A percentile compares a stretch with the other conserved stretches of the same genome.
phyloP scores from a whole-genome alignment of 2,329 filamentous ascomycete species.

The Ophioceras dolichostomum region DNA sequence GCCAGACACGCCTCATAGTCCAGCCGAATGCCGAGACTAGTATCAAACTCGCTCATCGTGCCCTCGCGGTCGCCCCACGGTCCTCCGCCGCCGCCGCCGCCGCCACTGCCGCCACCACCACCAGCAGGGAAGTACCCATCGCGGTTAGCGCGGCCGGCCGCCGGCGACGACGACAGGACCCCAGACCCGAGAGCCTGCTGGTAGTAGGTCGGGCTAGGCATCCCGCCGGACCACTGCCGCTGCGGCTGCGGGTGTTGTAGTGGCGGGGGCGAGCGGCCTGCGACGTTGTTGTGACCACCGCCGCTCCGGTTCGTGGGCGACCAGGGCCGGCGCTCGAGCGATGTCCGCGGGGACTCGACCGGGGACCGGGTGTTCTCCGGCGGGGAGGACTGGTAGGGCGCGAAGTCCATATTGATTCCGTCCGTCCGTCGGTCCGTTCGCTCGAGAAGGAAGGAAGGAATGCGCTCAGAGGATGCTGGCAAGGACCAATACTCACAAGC shows the following conservation, averaged over 20 bases:
- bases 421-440: no score
- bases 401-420: conserved; percentile 85
- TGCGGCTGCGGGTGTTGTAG: conserved; percentile 44
- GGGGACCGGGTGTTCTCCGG: conserved; percentile 80
- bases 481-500: no score
- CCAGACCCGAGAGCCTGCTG: conserved; percentile 11
- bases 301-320: conserved; percentile 32
- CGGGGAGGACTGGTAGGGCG: conserved; percentile 87
- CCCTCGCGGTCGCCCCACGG: conserved; percentile 37
- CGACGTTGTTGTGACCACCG: conserved; percentile 22
- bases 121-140: conserved; percentile 7
- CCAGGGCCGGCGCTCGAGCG: conserved; percentile 46
- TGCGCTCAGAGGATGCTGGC: no score
- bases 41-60: conserved; percentile 72
- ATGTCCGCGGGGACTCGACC: conserved; percentile 43
- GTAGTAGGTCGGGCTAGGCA: conserved; percentile 19
- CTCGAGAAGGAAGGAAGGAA: no score
- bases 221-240: conserved; percentile 37
- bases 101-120: conserved; percentile 6
- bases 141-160: conserved; percentile 9
- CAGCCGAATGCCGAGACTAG: conserved; percentile 72
- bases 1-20: conserved; percentile 87
- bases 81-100: conserved; percentile 12
- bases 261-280: conserved; percentile 27
- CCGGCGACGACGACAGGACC: conserved; percentile 5